phyloP scores from a whole-genome alignment of 148 eudicot genomes.

The Cornus florida region DNA sequence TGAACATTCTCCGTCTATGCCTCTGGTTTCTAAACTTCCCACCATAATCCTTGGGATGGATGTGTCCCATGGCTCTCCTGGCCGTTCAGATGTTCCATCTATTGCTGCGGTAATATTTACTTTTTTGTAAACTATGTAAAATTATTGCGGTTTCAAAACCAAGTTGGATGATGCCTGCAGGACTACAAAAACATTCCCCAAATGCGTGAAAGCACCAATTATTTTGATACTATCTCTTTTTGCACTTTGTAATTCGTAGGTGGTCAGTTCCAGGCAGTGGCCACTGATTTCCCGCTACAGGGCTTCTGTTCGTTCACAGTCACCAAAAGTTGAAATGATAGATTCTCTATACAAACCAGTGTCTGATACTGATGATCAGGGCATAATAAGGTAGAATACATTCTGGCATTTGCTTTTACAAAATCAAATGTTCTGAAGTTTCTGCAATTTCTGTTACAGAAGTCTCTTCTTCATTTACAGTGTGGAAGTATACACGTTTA shows the following conservation, averaged over 20 bases:
- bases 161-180: too few species aligned
- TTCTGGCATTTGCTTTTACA: too few species aligned
- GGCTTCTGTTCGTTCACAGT: conserved; percentile 74
- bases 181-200: too few species aligned
- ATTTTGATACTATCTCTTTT: too few species aligned
- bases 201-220: too few species aligned
- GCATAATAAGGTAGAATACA: conserved; percentile 56
- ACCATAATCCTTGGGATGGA: conserved; percentile 51
- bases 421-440: not conserved
- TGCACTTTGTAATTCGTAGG: conserved; percentile 25
- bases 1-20: not conserved
- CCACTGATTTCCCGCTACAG: conserved; percentile 71
- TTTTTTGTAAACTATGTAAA: not conserved
- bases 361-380: conserved; percentile 50
- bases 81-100: conserved; percentile 42
- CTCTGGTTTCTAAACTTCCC: conserved; percentile 28
- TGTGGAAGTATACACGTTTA: not conserved
- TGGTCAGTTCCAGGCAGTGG: conserved; percentile 76
- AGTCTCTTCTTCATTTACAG: not conserved
- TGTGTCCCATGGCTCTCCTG: conserved; percentile 53
- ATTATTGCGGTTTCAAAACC: too few species aligned
- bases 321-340: conserved; percentile 75
- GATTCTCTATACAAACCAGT: conserved; percentile 64
- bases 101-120: conserved; percentile 34
- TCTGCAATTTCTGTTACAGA: not conserved